Conservation (phyloP, 768 basidiomycete species). For the Lactarius vividus region DNA sequence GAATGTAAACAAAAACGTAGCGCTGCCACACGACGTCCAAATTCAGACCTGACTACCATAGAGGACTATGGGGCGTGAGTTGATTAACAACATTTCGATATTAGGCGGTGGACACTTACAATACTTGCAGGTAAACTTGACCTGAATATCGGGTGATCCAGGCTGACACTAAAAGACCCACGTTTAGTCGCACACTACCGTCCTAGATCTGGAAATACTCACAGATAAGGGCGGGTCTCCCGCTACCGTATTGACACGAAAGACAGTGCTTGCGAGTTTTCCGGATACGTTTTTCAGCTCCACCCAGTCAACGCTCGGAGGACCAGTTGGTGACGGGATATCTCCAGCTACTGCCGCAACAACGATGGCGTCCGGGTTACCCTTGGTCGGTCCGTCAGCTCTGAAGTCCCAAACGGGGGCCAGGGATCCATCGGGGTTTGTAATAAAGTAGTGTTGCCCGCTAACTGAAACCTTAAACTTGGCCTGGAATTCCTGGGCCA, state of each 20-base stretch:
- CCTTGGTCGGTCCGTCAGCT: neutral
- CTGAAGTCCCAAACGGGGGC: neutral
- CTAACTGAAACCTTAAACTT: neutral
- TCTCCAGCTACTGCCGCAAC: neutral
- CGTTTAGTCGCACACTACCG: neutral
- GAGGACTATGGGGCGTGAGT: too few relatives aligned
- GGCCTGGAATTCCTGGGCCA: neutral
- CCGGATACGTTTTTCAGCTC: neutral
- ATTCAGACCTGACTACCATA: too few relatives aligned
- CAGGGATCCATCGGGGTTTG: neutral
- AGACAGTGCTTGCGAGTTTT: neutral
- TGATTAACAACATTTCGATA: neutral
- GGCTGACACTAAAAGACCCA: neutral
- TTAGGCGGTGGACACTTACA: neutral
- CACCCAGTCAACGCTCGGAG: neutral
- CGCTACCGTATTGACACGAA: neutral
- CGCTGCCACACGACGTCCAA: too few relatives aligned
- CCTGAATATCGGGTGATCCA: neutral
- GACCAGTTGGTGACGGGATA: neutral
- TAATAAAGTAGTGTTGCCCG: neutral
- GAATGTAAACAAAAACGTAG: too few relatives aligned
- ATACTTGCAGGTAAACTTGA: neutral
- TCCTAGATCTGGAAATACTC: neutral
- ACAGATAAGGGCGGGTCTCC: neutral
- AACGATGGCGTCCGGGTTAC: neutral